Conservation (phyloP, 1,284 basidiomycete genomes). For the Sutorius eximius region DNA sequence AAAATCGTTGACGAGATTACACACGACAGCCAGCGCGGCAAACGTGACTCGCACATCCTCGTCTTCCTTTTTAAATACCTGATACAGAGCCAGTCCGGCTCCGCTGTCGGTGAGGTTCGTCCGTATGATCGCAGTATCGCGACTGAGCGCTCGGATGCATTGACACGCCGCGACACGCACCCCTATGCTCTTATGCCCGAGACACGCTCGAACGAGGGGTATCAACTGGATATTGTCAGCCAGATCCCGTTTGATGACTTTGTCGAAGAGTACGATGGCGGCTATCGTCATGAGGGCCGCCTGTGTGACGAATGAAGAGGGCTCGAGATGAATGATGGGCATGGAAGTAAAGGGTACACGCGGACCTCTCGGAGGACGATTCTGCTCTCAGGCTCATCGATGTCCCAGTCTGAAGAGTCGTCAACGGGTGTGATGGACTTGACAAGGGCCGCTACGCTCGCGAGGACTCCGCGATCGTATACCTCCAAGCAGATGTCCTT, state of each 20-base stretch:
- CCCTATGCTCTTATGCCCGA: slow-evolving; percentile 64
- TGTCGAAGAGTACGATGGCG: slow-evolving; percentile 66
- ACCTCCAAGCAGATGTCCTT: slow-evolving; percentile 62
- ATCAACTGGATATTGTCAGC: slow-evolving; percentile 57
- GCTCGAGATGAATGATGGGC: background rate
- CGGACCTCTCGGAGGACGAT: slow-evolving; percentile 64
- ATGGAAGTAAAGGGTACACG: background rate
- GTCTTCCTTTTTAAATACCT: slow-evolving; percentile 53
- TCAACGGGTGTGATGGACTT: slow-evolving; percentile 52
- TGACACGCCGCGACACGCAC: slow-evolving; percentile 86
- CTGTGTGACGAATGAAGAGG: slow-evolving; percentile 37
- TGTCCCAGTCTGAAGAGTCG: slow-evolving; percentile 44
- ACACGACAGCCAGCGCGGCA: slow-evolving; percentile 74
- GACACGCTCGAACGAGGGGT: slow-evolving; percentile 52
- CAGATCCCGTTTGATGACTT: slow-evolving; percentile 66
- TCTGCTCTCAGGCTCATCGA: slow-evolving; percentile 63
- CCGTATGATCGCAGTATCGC: slow-evolving; percentile 74
- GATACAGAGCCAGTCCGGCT: slow-evolving; percentile 68
- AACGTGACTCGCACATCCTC: slow-evolving; percentile 72
- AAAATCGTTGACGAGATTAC: slow-evolving; percentile 85
- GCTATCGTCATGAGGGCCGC: slow-evolving; percentile 71
- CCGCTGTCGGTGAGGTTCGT: slow-evolving; percentile 84
- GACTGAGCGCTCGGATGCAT: slow-evolving; percentile 76
- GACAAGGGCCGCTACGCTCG: slow-evolving; percentile 49
- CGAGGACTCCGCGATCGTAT: slow-evolving; percentile 59